Evolutionary conservation across 352 stramenopile species (phyloP).

Genomic region (Phytophthora constricta): DNA sequence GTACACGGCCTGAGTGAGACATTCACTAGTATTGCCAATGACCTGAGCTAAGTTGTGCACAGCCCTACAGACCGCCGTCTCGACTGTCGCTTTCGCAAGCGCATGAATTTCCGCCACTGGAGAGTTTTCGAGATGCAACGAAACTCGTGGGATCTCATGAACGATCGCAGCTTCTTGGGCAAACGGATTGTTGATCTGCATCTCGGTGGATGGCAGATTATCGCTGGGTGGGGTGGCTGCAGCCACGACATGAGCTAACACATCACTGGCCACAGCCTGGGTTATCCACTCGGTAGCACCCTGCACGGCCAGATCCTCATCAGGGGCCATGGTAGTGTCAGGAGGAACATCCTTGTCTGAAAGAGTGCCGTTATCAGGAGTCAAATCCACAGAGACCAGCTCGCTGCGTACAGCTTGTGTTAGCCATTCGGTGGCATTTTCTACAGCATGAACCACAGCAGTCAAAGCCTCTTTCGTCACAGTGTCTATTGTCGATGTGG

Average conservation of each 20-base stretch:
- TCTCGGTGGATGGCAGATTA: too few relatives aligned
- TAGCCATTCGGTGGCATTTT: conserved; percentile 6
- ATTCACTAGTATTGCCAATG: conserved; percentile 13
- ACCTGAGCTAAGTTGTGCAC: conserved; percentile 16
- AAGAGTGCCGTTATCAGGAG: background rate
- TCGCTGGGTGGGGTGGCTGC: background rate
- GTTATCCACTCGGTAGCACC: conserved; percentile 5
- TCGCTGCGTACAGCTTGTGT: background rate
- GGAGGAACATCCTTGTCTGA: background rate
- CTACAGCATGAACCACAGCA: conserved; percentile 12
- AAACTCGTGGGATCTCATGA: conserved; percentile 7
- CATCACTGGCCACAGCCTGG: conserved; percentile 9
- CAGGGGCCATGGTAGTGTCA: conserved; percentile 1
- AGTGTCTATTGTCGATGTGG: conserved; percentile 22
- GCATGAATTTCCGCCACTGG: background rate
- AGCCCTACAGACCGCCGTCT: conserved; percentile 9
- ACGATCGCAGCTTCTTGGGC: background rate
- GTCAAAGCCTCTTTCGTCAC: conserved; percentile 19
- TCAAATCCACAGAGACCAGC: conserved; percentile 12
- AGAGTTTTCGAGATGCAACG: background rate
- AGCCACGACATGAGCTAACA: conserved; percentile 6
- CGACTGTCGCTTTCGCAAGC: conserved; percentile 21
- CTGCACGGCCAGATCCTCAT: conserved; percentile 4
- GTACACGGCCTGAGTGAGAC: conserved; percentile 5
- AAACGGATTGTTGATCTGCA: too few relatives aligned